Evolutionary conservation across 371 early-diverging fungal genomes (phyloP), one percentile per base, ranked within the genome.

Genomic region (Mortierella sp.): DNA sequence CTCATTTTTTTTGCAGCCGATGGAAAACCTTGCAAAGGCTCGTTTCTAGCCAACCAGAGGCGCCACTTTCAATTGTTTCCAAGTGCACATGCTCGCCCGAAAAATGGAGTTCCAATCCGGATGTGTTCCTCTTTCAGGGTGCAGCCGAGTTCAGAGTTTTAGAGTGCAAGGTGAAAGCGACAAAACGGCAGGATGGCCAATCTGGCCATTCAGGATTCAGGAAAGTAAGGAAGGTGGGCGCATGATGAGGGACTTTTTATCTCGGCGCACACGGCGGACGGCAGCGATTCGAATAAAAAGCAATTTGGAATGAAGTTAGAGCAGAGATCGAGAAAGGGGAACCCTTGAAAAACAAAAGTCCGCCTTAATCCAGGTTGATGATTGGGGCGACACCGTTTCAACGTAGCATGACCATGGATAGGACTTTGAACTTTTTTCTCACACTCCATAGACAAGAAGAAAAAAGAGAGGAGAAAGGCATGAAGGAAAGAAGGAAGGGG

Each of bases 131-230:
- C 48, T 19, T n/a, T 48, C 22, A n/a, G 19, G n/a, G 19, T 48
- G 48, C 48, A 5, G 19, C 22, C 22, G 47, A 14, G 22, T 47
- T 47, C 19, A 47, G 47, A n/a, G 22, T 48, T 13, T 22, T 50
- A 24, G 0, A 50, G 24, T n/a, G 2, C 50, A 50, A 24, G 50
- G 50, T 7, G 50, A 24, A 10, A 26, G 37, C 31, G 61, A 34
- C 61, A 61, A 61, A 61, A 61, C 61, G 61, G 61, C 61, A 8
- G 61, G 61, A 19, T 34, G 61, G 61, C 37, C 61, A 37, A 61
- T 61, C 61, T 39, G 61, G 37, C 61, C 61, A 61, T 61, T 61
- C 61, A 61, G 61, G 37, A 7, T 61, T 31, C 37, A 61, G 10
- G 61, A 61, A 61, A 34, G 10, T 19, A 34, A 39, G 61, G 8